Percentiles rank a stretch among this genome's conserved stretches.
phyloP scores from a whole-genome alignment of 2,329 filamentous ascomycete genomes.

The Stachybotrys elegans region DNA sequence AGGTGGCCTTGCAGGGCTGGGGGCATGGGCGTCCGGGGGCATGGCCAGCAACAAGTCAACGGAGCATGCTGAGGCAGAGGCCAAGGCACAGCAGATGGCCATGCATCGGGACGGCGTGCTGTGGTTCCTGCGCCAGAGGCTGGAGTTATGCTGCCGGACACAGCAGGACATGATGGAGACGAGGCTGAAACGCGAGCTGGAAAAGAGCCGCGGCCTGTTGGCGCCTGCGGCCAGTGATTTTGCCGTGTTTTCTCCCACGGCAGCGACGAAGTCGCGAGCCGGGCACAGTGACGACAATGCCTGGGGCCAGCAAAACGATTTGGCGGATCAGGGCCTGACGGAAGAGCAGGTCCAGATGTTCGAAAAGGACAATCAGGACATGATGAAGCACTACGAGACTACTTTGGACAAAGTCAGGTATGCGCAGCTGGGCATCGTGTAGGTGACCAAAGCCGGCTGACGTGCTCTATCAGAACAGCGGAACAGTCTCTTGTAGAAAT shows the following conservation, averaged over 20 bases:
- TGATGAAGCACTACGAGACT: constrained; percentile 90
- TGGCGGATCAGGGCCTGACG: constrained; percentile 53
- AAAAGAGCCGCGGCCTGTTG: constrained; percentile 82
- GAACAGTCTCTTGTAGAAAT: constrained; percentile 92
- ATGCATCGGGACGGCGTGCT: constrained; percentile 77
- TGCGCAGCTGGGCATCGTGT: constrained; percentile 26
- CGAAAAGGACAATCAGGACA: constrained; percentile 85
- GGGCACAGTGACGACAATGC: not conserved
- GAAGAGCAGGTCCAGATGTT: constrained; percentile 89
- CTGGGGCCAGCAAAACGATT: constrained; percentile 1
- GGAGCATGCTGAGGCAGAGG: constrained; percentile 71
- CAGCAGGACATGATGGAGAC: constrained; percentile 94
- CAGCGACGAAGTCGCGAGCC: constrained; percentile 2
- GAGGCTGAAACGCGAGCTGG: constrained; percentile 74
- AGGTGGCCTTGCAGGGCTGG: constrained; percentile 57
- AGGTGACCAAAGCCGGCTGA: too few species aligned
- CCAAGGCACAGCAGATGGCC: constrained; percentile 58
- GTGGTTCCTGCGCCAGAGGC: constrained; percentile 70
- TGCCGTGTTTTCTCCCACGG: constrained; percentile 22
- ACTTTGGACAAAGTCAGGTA: constrained; percentile 93
- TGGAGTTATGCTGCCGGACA: constrained; percentile 71
- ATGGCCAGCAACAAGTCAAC: constrained; percentile 42
- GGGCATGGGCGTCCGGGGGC: constrained; percentile 62
- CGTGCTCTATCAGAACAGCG: constrained; percentile 67
- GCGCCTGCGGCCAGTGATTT: constrained; percentile 25